Conservation (phyloP, 2,329 filamentous ascomycete genomes). For the Colletotrichum ledebouriae region DNA sequence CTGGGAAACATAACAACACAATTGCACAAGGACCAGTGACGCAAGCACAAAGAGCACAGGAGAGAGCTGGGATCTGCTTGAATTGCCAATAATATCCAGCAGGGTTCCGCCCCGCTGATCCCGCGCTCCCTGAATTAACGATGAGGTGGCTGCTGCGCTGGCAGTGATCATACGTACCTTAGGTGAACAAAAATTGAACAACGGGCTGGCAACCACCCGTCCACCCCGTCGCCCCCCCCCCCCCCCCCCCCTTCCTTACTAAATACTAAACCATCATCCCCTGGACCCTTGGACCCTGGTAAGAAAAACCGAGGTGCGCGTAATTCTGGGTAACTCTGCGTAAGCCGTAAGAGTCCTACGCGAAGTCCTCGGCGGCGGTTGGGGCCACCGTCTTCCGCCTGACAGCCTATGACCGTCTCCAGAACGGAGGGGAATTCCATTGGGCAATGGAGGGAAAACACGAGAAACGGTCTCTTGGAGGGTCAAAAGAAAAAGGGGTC, state of each 20-base stretch:
- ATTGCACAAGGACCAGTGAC: slow-evolving; percentile 9
- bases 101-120: slow-evolving; percentile 4
- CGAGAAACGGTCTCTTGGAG: slow-evolving; percentile 10
- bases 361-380: no score
- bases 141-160: slow-evolving; percentile 23
- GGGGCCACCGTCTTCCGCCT: no score
- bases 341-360: neutral
- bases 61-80: neutral
- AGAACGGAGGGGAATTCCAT: neutral
- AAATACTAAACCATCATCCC: neutral
- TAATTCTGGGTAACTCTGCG: neutral
- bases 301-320: slow-evolving; percentile 8
- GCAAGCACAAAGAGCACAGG: slow-evolving; percentile 9
- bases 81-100: slow-evolving; percentile 5
- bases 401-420: neutral
- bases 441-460: slow-evolving; percentile 23
- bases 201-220: neutral
- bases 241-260: neutral
- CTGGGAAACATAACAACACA: slow-evolving; percentile 28
- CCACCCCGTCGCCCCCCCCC: no score
- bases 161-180: neutral
- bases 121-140: no score
- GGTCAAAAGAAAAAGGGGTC: neutral
- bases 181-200: neutral
- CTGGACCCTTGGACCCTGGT: slow-evolving; percentile 35